phyloP scores from a whole-genome alignment of 1,284 basidiomycete species.

The Pulchroboletus neoregius region DNA sequence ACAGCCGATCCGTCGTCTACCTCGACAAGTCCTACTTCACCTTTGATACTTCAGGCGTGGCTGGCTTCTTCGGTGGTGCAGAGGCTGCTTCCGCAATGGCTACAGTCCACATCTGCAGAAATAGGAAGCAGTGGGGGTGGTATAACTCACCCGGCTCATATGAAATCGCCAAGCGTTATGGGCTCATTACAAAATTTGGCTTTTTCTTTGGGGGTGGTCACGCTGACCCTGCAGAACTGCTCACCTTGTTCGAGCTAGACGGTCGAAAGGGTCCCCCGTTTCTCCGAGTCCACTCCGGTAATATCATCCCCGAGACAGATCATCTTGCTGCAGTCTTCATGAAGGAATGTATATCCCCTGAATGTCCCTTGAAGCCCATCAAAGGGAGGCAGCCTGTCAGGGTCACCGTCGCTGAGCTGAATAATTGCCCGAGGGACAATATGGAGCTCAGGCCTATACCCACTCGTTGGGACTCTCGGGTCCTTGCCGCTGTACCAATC shows the following conservation, averaged over 20 bases:
- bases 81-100: constrained; percentile 36
- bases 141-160: constrained; percentile 38
- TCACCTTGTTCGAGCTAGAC: constrained; percentile 22
- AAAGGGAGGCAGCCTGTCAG: constrained; percentile 24
- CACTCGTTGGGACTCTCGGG: neutral
- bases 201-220: constrained; percentile 23
- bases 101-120: constrained; percentile 32
- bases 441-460: neutral
- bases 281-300: constrained; percentile 20
- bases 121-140: constrained; percentile 33
- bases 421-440: constrained; percentile 2
- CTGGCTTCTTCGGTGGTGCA: constrained; percentile 30
- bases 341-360: constrained; percentile 13
- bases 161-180: constrained; percentile 31
- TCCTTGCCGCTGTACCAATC: constrained; percentile 21
- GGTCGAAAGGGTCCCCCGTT: constrained; percentile 23
- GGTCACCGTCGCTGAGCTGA: constrained; percentile 18
- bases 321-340: constrained; percentile 24
- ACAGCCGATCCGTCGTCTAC: constrained; percentile 4
- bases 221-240: constrained; percentile 14
- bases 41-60: constrained; percentile 30
- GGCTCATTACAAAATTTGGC: constrained; percentile 26
- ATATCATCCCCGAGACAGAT: constrained; percentile 17
- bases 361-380: neutral
- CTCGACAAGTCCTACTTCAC: constrained; percentile 23